Conservation (phyloP, 2,329 filamentous ascomycete genomes). For the Paecilomyces fulvus region DNA sequence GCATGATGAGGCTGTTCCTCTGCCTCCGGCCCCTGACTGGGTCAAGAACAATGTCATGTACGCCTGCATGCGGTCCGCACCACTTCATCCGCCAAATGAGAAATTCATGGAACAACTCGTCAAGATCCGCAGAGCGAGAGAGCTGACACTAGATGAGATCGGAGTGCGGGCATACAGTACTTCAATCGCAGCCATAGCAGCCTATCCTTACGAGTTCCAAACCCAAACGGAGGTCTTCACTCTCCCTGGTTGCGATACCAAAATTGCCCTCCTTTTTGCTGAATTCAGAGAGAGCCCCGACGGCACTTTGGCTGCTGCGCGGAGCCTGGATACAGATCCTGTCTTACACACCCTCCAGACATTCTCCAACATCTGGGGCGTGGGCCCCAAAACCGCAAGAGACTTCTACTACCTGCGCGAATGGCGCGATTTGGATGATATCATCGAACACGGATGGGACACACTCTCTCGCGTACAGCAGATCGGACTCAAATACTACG, state of each 20-base stretch:
- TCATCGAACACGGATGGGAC: conserved; percentile 75
- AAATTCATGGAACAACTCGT: conserved; percentile 65
- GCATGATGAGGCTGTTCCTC: conserved; percentile 50
- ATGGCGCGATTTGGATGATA: conserved; percentile 78
- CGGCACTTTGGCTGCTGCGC: conserved; percentile 55
- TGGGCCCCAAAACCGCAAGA: conserved; percentile 69
- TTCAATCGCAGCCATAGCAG: conserved; percentile 71
- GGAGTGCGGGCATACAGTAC: conserved; percentile 81
- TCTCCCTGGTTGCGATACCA: conserved; percentile 73
- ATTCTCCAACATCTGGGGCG: conserved; percentile 89
- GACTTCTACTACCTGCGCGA: conserved; percentile 69
- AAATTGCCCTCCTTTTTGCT: conserved; percentile 67
- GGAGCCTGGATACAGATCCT: conserved; percentile 55
- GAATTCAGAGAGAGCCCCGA: conserved; percentile 57
- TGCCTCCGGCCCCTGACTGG: conserved; percentile 65
- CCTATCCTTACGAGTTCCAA: conserved; percentile 60
- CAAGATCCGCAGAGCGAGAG: conserved; percentile 63
- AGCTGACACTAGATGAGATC: conserved; percentile 65
- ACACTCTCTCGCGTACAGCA: conserved; percentile 72
- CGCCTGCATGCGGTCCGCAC: conserved; percentile 73
- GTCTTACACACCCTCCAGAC: conserved; percentile 55
- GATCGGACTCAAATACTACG: conserved; percentile 88
- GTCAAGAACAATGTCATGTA: conserved; percentile 56
- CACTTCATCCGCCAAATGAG: conserved; percentile 60
- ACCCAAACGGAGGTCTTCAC: conserved; percentile 35